Evolutionary conservation across 2,329 filamentous ascomycete species (phyloP), one percentile per base, ranked within the genome.

Genomic region (Talaromyces atroroseus): DNA sequence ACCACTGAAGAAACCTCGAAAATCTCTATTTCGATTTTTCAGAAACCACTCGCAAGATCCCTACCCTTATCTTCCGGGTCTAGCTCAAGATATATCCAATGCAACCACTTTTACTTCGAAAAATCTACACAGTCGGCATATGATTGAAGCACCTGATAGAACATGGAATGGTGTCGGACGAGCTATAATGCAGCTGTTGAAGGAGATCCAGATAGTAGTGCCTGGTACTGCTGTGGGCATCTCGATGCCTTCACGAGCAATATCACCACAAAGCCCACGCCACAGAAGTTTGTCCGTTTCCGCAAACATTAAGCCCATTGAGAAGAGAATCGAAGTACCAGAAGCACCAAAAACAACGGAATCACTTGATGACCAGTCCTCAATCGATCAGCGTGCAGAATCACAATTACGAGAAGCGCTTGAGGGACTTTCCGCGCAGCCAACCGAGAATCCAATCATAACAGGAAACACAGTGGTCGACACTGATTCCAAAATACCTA

Each of bases 11-110:
- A 72, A 73, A 24, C 75, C 78, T 59, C 80, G 78, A 59, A 80
- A 78, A 60, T 75, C 76, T 48, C 70, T 85, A 12, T 76, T 80
- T 12, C 75, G 73, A 46, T 72, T 77, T 26, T 67, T 86, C n/a
- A 80, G 76, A 63, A 75, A 74, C 48, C 78, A 79, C 34, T 47
- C 47, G 44, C 71, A 82, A 40, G 80, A 83, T 65, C 77, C 79
- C 1, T 85, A 81, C 62, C 72, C 73, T 51, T 73, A 74, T 63
- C 64, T 78, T 61, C 71, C 76, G 24, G 59, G 63, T n/a, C 63
- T 71, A 11, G 63, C 72, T 18, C 58, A 57, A 26, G 62, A 68
- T 46, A 49, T 73, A 18, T 56, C 69, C 8, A 60, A 67, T 56
- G 24, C 21, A 49, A 20, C 24, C 20, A 40, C 44, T 46, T 34